Evolutionary conservation across 2,329 filamentous ascomycete species (phyloP), one percentile per base, ranked within the genome.

Genomic region (Periconia digitata): DNA sequence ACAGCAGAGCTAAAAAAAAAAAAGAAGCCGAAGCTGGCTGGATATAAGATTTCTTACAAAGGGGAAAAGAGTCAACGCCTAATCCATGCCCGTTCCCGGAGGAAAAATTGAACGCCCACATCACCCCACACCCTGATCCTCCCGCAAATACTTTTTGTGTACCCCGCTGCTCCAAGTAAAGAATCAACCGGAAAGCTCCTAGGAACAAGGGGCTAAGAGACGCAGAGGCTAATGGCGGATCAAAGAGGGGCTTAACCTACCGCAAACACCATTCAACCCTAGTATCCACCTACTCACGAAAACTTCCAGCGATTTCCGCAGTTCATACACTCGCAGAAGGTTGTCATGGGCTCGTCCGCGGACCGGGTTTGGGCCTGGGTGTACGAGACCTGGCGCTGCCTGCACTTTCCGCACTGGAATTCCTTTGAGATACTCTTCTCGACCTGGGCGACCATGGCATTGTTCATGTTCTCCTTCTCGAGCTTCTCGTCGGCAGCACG

Each of bases 381-480:
- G 74, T 99, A 99, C 73, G 87, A 91, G 67, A 97, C 94, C 79
- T 90, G 92, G 79, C 89, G 92, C 81, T 95, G 82, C 63, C 89
- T 89, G 75, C 94, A 99, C 73, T 91, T 92, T 66, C 90, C 84
- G 76, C 94, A 99, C 74, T 90, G 86, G 65, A 97, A 80, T 48
- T 86, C 89, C 69, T 88, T 87, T 69, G 86, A 91, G 75, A 96
- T 90, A 68, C 87, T 92, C 80, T 91, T 94, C 74, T 96, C 87
- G 16, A 85, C 88, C 79, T 92, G 88, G 48, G 92, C 89, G 10
- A 95, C 92, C 85, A 97, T 95, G 1, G 94, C 90, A 73, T 92
- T 90, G 77, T 91, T 91, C 89, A 97, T 92, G 74, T 99, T 99
- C 74, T 96, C 90, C 74, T 89, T 85, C 69, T 91, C 81, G 43